Evolutionary conservation across 805 yeast species (phyloP), one percentile per base, ranked within the genome.

Genomic region (Saccharomycopsis olivae): DNA sequence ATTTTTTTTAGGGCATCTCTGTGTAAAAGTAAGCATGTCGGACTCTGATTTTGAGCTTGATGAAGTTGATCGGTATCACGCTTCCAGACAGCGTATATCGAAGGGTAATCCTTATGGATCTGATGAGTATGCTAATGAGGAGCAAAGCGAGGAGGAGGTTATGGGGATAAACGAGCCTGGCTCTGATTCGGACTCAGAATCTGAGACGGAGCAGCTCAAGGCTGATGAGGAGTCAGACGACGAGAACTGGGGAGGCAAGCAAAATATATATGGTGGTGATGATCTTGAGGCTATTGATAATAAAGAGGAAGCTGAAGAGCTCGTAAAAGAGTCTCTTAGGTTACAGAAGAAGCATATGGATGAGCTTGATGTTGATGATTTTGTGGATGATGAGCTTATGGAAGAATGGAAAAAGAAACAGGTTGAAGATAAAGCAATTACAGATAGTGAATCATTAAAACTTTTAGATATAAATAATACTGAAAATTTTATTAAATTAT

Each of bases 281-380:
- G 66, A 64, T 36, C 48, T 60, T 3, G 68, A 72, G 47, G 62
- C 24, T 9, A 21, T 46, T 16, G 35, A 42, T 16, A 39, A 83
- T 48, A 89, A 79, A 24, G 94, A 76, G 39, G 78, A 75, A 24
- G 82, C 85, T 4, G 77, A 74, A 47, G 77, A 73, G 47, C 78
- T 87, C 60, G 92, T 89, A 43, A 77, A 75, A 51, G 96, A 92
- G 60, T 97, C 97, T 0, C 54, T 84, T 36, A 75, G 86, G 53
- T 76, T 85, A 49, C 96, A 88, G 60, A 82, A 81, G 62, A 69
- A 73, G 49, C 87, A 87, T 56, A 60, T 85, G 43, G 75, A 75
- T 49, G 94, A 81, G 33, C 65, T 88, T 50, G 73, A 75, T 35
- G 77, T 81, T 71, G 83, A 69, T 20, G 92, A 81, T 56, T 78